Evolutionary conservation across 441 rosid genomes (phyloP).

Genomic region (Syzygium malaccense): DNA sequence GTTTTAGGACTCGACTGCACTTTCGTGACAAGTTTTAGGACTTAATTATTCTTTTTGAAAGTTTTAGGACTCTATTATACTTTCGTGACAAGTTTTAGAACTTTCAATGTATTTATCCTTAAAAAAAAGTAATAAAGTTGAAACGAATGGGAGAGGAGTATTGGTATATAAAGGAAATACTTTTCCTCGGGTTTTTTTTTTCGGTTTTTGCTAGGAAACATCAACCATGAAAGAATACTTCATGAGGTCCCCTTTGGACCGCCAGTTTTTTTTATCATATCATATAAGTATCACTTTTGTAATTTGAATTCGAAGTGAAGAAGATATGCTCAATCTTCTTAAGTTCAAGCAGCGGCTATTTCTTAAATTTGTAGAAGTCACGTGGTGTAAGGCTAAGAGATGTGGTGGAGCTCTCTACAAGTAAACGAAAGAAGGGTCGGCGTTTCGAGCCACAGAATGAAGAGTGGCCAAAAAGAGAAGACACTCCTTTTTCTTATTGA

Average conservation of each 20-base stretch:
- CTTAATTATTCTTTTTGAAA: no score
- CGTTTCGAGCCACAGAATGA: not conserved
- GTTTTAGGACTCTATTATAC: no score
- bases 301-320: not conserved
- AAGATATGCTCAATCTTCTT: not conserved
- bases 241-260: not conserved
- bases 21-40: no score
- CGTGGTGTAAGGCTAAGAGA: no score
- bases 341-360: no score
- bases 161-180: not conserved
- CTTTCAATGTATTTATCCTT: no score
- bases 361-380: no score
- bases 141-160: not conserved
- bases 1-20: no score
- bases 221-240: not conserved
- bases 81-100: no score
- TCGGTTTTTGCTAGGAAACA: not conserved
- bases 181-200: not conserved
- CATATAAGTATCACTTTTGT: not conserved
- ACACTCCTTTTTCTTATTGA: not conserved
- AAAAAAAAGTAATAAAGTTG: not conserved
- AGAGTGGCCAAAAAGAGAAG: not conserved
- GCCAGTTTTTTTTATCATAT: not conserved
- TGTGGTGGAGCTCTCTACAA: no score
- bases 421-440: not conserved